These are phyloP conservation scores for Melanomma pulvis-pyrius DNA, from an alignment of 495 filamentous ascomycete genomes.

Conservation along the genomic window DNA sequence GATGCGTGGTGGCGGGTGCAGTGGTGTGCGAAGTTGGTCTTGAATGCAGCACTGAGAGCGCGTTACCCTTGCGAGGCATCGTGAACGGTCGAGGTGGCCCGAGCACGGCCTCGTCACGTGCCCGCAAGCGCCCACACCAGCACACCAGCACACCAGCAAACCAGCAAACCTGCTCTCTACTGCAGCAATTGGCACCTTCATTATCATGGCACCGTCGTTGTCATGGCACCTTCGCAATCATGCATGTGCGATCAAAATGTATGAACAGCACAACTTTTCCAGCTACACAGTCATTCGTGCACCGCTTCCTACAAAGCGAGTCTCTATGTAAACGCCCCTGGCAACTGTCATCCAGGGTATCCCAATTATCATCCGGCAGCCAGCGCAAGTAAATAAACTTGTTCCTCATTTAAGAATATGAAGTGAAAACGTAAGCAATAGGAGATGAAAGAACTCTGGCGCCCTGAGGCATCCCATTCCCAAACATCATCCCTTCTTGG, in stretches of 20 bases:
- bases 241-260: not conserved
- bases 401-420: not conserved
- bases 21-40: slow-evolving; percentile 6
- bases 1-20: slow-evolving; percentile 22
- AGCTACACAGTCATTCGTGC: not conserved
- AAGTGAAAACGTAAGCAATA: not conserved
- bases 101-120: not conserved
- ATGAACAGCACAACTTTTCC: not conserved
- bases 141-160: too few relatives aligned
- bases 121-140: not conserved
- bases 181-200: not conserved
- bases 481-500: slow-evolving; percentile 19
- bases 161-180: not conserved
- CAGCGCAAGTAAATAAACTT: not conserved
- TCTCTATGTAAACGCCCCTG: slow-evolving; percentile 12
- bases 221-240: not conserved
- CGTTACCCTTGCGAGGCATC: slow-evolving; percentile 14
- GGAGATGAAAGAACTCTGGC: not conserved
- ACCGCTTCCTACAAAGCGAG: not conserved
- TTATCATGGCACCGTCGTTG: not conserved
- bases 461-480: not conserved
- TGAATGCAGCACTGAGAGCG: slow-evolving; percentile 8
- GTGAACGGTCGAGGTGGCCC: not conserved
- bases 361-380: not conserved
- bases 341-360: slow-evolving; percentile 25